phyloP scores from a whole-genome alignment of 1,139 yeast species.

The Suhomyces chickasaworum region DNA sequence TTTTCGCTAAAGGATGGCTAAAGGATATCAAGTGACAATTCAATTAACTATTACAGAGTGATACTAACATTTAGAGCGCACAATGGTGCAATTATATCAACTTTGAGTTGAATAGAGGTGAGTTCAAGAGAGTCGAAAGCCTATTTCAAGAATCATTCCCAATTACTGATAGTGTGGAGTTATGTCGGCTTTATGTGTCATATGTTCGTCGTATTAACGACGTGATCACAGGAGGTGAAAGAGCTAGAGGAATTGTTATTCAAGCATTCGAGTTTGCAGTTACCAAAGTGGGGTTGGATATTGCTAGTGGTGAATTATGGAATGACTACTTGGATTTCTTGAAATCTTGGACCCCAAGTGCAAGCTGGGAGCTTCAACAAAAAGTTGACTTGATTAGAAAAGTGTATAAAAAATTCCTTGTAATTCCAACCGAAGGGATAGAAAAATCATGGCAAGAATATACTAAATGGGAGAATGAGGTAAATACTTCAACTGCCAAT shows the following conservation, averaged over 20 bases:
- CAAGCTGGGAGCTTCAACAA: slow-evolving; percentile 87
- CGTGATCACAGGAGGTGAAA: slow-evolving; percentile 80
- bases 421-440: slow-evolving; percentile 70
- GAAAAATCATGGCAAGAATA: slow-evolving; percentile 83
- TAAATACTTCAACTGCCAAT: slow-evolving; percentile 76
- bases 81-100: slow-evolving; percentile 77
- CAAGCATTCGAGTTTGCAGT: slow-evolving; percentile 87
- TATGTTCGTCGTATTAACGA: slow-evolving; percentile 82
- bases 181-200: slow-evolving; percentile 75
- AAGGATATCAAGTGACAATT: no score
- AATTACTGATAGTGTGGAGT: slow-evolving; percentile 58
- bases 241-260: slow-evolving; percentile 72
- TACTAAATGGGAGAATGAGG: slow-evolving; percentile 78
- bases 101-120: slow-evolving; percentile 68
- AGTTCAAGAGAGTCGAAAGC: slow-evolving; percentile 65
- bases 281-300: slow-evolving; percentile 76
- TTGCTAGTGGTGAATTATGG: slow-evolving; percentile 75
- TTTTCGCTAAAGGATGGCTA: no score
- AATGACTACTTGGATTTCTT: slow-evolving; percentile 79
- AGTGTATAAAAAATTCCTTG: slow-evolving; percentile 68
- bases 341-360: slow-evolving; percentile 74
- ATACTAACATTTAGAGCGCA: slow-evolving; percentile 41
- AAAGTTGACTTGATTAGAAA: slow-evolving; percentile 76
- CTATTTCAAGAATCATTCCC: slow-evolving; percentile 65
- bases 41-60: no score